Conservation (phyloP, 257 asterid species). For the Rubia yunnanensis region DNA sequence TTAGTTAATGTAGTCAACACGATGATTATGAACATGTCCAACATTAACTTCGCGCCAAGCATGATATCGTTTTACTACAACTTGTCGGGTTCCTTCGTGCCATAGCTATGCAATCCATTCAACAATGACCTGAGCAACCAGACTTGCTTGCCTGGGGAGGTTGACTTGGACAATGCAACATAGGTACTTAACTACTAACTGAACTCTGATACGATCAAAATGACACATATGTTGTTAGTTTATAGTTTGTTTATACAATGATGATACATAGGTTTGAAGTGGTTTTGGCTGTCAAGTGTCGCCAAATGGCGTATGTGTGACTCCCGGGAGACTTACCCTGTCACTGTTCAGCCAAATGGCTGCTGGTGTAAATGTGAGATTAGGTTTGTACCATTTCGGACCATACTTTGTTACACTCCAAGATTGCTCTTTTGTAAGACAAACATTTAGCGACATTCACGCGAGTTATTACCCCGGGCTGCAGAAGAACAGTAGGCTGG, state of each 20-base stretch:
- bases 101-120: constrained; percentile 76
- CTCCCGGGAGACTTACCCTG: constrained; percentile 76
- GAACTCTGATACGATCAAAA: background rate
- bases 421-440: constrained; percentile 70
- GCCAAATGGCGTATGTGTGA: constrained; percentile 40
- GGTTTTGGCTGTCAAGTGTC: constrained; percentile 59
- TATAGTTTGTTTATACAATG: no score
- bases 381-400: constrained; percentile 47
- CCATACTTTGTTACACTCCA: constrained; percentile 62
- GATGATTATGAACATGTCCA: constrained; percentile 70
- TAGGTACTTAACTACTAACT: no score
- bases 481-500: constrained; percentile 37
- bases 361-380: constrained; percentile 65
- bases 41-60: constrained; percentile 69
- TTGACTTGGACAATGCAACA: constrained; percentile 68
- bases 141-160: constrained; percentile 52
- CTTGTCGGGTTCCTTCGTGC: constrained; percentile 82
- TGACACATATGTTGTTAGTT: background rate
- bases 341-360: constrained; percentile 51
- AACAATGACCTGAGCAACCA: constrained; percentile 52
- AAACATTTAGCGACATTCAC: constrained; percentile 46
- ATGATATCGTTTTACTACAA: constrained; percentile 59
- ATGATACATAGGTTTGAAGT: constrained; percentile 52
- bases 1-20: constrained; percentile 50
- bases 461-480: constrained; percentile 53